Evolutionary conservation across 1,139 yeast genomes (phyloP), one percentile per base, ranked within the genome.

Genomic region (Sugiyamaella paludigena): DNA sequence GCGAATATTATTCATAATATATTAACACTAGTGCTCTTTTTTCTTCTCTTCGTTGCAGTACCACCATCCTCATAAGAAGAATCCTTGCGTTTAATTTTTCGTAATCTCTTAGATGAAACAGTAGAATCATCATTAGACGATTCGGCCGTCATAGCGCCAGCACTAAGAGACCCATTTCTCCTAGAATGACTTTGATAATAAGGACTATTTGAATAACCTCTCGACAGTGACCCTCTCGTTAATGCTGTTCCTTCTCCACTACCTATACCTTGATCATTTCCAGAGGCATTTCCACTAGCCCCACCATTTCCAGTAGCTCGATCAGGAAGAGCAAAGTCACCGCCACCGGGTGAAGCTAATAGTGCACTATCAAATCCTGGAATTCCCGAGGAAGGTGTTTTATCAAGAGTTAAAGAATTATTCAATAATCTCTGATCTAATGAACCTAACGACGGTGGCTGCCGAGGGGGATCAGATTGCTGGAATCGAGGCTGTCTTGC

Each of bases 351-450:
- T 7, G 56, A 51, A 4, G 58, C 95, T 60, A 87, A 73, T 55
- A 83, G 80, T 1, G 80, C 73, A 6, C 84, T 73, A 58, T 85
- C 87, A 64, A 87, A 86, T 0, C 94, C 95, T 0, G 92, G 89
- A 24, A 87, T 78, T 0, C 95, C 95, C 46, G 80, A 75, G 10
- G 79, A 77, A 0, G 87, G 80, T 1, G 91, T 82, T 58, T 78
- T 80, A 48, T 84, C 88, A 56, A 87, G 81, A 52, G 74, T 73
- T 54, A 87, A 68, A 5, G 83, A 81, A 24, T 73, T 69, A 30
- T 69, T 67, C 40, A 87, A 69, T 52, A 79, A 67, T 5, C 70
- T 72, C 3, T 74, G 69, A 47, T 80, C 81, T 31, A 84, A 67
- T 9, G 30, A 28, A 7, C 30, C 37, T 28, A 49, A 15, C 7